These are phyloP conservation scores for Agrostemma githago DNA, from an alignment of 148 eudicot species.

Conservation along the genomic window DNA sequence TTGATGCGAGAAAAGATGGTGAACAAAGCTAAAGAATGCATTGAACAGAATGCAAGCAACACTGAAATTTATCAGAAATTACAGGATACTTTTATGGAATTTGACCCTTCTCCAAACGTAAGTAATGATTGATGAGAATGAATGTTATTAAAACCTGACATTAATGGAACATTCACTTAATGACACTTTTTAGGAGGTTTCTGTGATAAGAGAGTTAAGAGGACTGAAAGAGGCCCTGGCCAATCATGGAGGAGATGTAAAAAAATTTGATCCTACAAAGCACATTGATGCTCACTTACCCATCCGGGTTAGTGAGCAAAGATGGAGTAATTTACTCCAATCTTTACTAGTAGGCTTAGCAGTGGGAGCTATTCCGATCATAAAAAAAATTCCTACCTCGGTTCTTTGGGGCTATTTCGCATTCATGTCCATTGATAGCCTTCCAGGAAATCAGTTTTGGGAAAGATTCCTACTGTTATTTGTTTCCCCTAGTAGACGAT, in stretches of 20 bases:
- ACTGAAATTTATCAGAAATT: constrained; percentile 68
- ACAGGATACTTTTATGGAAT: constrained; percentile 61
- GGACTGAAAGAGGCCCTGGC: constrained; percentile 52
- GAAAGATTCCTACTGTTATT: constrained; percentile 49
- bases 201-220: constrained; percentile 40
- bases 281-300: constrained; percentile 63
- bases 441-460: constrained; percentile 73
- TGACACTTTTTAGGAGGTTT: constrained; percentile 21
- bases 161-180: neutral
- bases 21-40: constrained; percentile 67
- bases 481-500: constrained; percentile 42
- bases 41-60: constrained; percentile 48
- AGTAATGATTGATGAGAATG: constrained; percentile 13
- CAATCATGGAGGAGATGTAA: constrained; percentile 29
- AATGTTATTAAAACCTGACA: neutral
- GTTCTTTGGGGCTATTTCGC: constrained; percentile 77
- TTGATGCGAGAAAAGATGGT: constrained; percentile 70
- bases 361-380: constrained; percentile 47
- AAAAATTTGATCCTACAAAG: constrained; percentile 39
- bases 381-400: constrained; percentile 59
- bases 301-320: constrained; percentile 66
- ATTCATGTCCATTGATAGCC: constrained; percentile 65
- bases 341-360: constrained; percentile 49
- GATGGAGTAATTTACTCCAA: constrained; percentile 63
- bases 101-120: constrained; percentile 52